phyloP scores from a whole-genome alignment of 2,329 filamentous ascomycete species.

The Claviceps sorghi region DNA sequence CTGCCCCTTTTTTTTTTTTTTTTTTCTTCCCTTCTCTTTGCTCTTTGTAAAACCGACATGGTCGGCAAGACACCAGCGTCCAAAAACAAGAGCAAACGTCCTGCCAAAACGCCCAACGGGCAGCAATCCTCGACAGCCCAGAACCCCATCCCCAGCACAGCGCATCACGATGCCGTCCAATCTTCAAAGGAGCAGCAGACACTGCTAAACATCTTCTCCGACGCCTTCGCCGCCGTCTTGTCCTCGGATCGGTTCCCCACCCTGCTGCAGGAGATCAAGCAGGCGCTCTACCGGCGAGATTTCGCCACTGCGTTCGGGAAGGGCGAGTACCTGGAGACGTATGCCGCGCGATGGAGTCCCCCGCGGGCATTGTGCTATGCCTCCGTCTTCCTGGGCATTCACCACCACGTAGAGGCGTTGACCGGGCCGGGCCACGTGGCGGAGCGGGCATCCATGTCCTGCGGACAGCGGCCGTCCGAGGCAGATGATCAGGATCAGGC shows the following conservation, averaged over 20 bases:
- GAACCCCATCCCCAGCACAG: not conserved
- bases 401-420: conserved; percentile 19
- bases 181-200: conserved; percentile 40
- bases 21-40: not conserved
- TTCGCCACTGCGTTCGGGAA: conserved; percentile 67
- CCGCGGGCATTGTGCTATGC: conserved; percentile 71
- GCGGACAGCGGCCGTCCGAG: not conserved
- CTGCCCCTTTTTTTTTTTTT: too few species aligned
- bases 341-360: conserved; percentile 84
- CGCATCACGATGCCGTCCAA: not conserved
- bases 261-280: conserved; percentile 68
- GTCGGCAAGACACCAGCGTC: conserved; percentile 1
- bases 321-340: conserved; percentile 59
- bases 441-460: not conserved
- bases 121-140: not conserved
- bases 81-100: not conserved
- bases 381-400: conserved; percentile 31
- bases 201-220: conserved; percentile 58
- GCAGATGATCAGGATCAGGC: not conserved
- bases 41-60: conserved; percentile 3
- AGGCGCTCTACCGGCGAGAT: conserved; percentile 72
- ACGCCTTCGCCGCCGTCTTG: conserved; percentile 42
- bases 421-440: not conserved
- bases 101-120: not conserved
- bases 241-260: conserved; percentile 31